phyloP scores from a whole-genome alignment of 495 filamentous ascomycete genomes.

The Lindgomyces ingoldianus region DNA sequence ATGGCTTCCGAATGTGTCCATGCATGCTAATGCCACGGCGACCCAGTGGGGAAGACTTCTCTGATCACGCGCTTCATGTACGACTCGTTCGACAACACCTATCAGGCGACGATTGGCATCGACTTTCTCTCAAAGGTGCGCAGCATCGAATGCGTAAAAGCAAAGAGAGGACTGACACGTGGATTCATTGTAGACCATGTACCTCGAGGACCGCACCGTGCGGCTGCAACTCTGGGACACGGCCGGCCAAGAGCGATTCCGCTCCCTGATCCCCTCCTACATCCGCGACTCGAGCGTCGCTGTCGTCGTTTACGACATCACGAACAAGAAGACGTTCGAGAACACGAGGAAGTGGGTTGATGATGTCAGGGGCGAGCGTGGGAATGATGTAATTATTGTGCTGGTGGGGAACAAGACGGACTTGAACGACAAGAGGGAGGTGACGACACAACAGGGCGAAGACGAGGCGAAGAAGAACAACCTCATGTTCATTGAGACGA shows the following conservation, averaged over 20 bases:
- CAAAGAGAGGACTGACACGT: not conserved
- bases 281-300: conserved; percentile 96
- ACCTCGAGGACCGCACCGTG: conserved; percentile 96
- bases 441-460: conserved; percentile 90
- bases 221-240: conserved; percentile 98
- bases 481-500: conserved; percentile 97
- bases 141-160: not conserved
- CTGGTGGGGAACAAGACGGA: conserved; percentile 99
- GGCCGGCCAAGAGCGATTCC: conserved; percentile 94
- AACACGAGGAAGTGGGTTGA: conserved; percentile 99
- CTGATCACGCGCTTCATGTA: conserved; percentile 99
- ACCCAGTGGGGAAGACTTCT: conserved; percentile 91
- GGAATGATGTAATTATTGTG: conserved; percentile 98
- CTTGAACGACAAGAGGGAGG: conserved; percentile 94
- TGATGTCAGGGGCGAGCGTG: conserved; percentile 92
- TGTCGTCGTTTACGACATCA: conserved; percentile 98
- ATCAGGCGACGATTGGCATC: conserved; percentile 98
- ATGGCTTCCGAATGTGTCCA: not conserved
- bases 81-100: conserved; percentile 99
- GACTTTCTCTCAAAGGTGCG: conserved; percentile 96
- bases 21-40: conserved; percentile 33
- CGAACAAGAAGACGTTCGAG: conserved; percentile 93
- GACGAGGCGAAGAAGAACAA: conserved; percentile 98
- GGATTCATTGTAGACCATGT: conserved; percentile 77
- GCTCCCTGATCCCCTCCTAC: conserved; percentile 94